A percentile compares a stretch with the other conserved stretches of the same genome.
These are phyloP conservation scores for Oryza meyeriana DNA, from an alignment of 176 grass and related monocot genomes.

Conservation along the genomic window DNA sequence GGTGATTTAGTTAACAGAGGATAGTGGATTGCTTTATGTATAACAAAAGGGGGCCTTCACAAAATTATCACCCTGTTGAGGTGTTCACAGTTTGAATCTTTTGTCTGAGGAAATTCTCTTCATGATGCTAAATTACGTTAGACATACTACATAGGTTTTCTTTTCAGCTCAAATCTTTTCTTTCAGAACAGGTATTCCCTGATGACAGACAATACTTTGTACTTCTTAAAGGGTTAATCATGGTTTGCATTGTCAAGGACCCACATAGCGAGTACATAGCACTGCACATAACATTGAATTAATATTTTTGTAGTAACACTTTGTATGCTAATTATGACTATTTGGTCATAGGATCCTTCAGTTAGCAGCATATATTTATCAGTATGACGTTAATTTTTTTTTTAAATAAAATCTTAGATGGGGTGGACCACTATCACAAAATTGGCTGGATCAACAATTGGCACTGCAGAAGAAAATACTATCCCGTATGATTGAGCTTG, in stretches of 20 bases:
- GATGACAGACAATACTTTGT: neutral
- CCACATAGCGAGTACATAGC: neutral
- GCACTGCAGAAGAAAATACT: constrained; percentile 68
- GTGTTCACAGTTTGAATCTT: neutral
- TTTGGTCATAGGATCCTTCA: neutral
- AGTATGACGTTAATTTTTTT: constrained; percentile 10
- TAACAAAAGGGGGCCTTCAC: neutral
- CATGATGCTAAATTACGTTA: constrained; percentile 16
- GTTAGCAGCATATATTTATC: neutral
- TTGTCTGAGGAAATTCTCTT: neutral
- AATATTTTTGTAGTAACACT: neutral
- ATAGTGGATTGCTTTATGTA: neutral
- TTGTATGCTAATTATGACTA: neutral
- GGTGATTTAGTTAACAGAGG: constrained; percentile 17
- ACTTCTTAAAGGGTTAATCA: neutral
- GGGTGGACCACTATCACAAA: constrained; percentile 90
- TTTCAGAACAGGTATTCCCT: neutral
- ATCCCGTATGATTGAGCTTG: constrained; percentile 82
- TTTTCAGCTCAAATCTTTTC: constrained; percentile 7
- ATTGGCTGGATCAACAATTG: constrained; percentile 85
- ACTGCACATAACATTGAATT: neutral
- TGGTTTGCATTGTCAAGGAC: neutral
- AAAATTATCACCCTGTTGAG: neutral
- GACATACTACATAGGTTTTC: neutral
- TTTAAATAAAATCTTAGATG: constrained; percentile 50